Conservation (phyloP, 2,329 filamentous ascomycete genomes). For the Lizonia empirigonia region DNA sequence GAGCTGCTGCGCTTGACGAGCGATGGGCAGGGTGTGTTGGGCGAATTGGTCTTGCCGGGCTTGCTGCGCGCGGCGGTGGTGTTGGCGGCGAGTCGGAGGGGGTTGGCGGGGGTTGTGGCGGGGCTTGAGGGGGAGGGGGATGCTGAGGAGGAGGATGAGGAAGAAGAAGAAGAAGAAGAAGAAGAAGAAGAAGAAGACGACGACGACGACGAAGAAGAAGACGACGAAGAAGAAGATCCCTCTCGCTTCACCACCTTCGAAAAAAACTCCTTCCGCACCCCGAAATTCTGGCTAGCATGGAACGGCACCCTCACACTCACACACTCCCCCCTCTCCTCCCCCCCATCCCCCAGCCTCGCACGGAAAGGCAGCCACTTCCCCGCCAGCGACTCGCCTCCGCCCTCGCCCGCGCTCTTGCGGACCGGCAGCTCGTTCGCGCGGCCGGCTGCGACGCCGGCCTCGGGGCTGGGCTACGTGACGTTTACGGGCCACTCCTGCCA, state of each 20-base stretch:
- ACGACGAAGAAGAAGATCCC: background rate
- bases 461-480: slow-evolving; percentile 28
- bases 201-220: background rate
- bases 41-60: slow-evolving; percentile 24
- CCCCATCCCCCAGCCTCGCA: background rate
- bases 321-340: background rate
- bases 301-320: slow-evolving; percentile 14
- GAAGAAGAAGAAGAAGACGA: background rate
- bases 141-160: slow-evolving; percentile 11
- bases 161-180: slow-evolving; percentile 4
- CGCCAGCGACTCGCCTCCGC: background rate
- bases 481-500: slow-evolving; percentile 31
- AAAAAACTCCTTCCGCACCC: slow-evolving; percentile 35
- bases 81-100: slow-evolving; percentile 26
- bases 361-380: background rate
- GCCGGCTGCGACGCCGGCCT: background rate
- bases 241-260: slow-evolving; percentile 31
- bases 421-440: slow-evolving; percentile 6
- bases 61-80: slow-evolving; percentile 22
- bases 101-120: slow-evolving; percentile 14
- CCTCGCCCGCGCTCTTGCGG: background rate
- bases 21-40: slow-evolving; percentile 27
- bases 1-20: slow-evolving; percentile 30
- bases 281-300: slow-evolving; percentile 38
- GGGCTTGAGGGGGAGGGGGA: slow-evolving; percentile 1